Evolutionary conservation across 371 early-diverging fungal species (phyloP).

Genomic region (Capniomyces stellatus): DNA sequence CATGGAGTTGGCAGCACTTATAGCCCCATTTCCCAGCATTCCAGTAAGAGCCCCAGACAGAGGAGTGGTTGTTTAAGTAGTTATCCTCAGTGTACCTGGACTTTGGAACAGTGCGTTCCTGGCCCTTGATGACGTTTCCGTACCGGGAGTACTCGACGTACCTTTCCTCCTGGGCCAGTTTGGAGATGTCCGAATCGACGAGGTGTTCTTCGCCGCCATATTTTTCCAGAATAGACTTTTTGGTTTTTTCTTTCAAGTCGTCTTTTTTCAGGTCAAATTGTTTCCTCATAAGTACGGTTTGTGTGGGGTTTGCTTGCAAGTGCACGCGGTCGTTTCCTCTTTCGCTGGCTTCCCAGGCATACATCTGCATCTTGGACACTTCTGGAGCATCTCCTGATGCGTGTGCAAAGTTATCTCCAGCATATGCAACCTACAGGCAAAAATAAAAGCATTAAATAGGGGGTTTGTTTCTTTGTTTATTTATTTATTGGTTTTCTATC

Average conservation of each 20-base stretch:
- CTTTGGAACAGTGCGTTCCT: constrained; percentile 49
- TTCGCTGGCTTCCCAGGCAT: constrained; percentile 84
- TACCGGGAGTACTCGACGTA: constrained; percentile 94
- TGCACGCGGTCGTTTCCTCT: constrained; percentile 60
- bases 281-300: constrained; percentile 70
- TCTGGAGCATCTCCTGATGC: constrained; percentile 68
- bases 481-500: no score
- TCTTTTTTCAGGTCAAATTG: constrained; percentile 72
- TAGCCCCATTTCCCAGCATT: constrained; percentile 92
- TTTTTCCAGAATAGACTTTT: constrained; percentile 58
- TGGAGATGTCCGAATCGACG: constrained; percentile 67
- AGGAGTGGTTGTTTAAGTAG: constrained; percentile 58
- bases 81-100: constrained; percentile 88
- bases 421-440: constrained; percentile 29
- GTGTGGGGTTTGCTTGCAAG: constrained; percentile 88
- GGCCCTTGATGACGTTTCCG: constrained; percentile 74
- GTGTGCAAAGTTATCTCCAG: constrained; percentile 86
- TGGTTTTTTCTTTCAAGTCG: constrained; percentile 41
- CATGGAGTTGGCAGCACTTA: constrained; percentile 37
- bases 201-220: constrained; percentile 94
- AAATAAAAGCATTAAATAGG: constrained; percentile 8
- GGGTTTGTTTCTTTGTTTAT: neutral
- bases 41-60: constrained; percentile 93
- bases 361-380: constrained; percentile 66
- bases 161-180: constrained; percentile 63